Conservation (phyloP, 2,329 filamentous ascomycete species). For the Geosmithia putterillii region DNA sequence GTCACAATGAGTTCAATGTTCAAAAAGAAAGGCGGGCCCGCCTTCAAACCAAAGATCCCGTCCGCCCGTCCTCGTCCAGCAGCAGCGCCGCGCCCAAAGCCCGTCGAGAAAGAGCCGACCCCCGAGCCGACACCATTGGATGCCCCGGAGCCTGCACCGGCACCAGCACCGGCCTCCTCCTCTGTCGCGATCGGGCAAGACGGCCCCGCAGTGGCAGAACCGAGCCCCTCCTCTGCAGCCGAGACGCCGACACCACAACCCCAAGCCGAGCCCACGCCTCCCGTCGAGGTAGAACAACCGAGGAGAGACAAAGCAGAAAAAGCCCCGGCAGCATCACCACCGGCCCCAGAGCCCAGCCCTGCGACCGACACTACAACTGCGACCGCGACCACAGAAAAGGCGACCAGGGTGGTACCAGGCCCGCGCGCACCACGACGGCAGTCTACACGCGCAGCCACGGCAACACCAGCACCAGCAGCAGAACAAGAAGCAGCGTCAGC, state of each 20-base stretch:
- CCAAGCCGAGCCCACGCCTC: background rate
- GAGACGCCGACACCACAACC: background rate
- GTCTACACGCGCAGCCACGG: background rate
- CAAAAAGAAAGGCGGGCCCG: slow-evolving; percentile 50
- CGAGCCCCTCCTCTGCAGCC: background rate
- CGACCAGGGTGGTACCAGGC: background rate
- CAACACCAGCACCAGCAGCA: background rate
- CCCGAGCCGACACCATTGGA: background rate
- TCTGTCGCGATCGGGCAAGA: background rate
- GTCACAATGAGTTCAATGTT: slow-evolving; percentile 52
- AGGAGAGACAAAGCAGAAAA: background rate
- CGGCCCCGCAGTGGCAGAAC: background rate
- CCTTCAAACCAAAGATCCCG: slow-evolving; percentile 61
- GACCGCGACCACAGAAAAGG: background rate
- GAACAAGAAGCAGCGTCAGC: background rate
- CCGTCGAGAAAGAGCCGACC: background rate
- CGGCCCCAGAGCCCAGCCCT: background rate
- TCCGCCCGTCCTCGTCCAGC: slow-evolving; percentile 32
- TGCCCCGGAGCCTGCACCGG: background rate
- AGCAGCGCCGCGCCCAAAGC: background rate
- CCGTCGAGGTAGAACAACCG: background rate
- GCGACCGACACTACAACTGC: background rate
- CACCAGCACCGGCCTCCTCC: too few species aligned
- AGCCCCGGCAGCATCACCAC: background rate
- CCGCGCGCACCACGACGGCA: background rate